Percentiles rank a stretch among this genome's conserved stretches.
phyloP scores from a whole-genome alignment of 2,329 filamentous ascomycete species.

The Didymella glomerata region DNA sequence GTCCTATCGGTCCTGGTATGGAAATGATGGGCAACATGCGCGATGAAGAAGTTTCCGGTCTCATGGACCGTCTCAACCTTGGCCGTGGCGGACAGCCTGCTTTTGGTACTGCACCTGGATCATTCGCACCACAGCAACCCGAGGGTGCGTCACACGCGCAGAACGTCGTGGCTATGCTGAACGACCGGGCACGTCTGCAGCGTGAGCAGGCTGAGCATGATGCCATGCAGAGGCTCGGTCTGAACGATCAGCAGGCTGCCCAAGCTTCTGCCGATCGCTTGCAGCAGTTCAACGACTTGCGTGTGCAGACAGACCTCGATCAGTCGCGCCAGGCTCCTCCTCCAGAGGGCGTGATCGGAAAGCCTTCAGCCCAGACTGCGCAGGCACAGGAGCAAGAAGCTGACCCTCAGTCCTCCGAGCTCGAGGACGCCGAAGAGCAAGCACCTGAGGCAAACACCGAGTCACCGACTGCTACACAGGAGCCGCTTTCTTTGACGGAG shows the following conservation, averaged over 20 bases:
- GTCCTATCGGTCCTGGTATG: conserved; percentile 56
- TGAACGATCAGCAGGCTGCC: conserved; percentile 43
- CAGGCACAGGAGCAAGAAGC: conserved; percentile 36
- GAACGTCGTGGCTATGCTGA: conserved; percentile 67
- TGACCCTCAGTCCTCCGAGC: conserved; percentile 33
- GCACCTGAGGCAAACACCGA: conserved; percentile 19
- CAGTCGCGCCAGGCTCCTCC: conserved; percentile 41
- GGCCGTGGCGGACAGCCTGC: conserved; percentile 58
- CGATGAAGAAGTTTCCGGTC: conserved; percentile 74
- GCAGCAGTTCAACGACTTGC: conserved; percentile 81
- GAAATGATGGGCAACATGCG: conserved; percentile 59
- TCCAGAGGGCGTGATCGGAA: conserved; percentile 50
- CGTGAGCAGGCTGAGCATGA: conserved; percentile 68
- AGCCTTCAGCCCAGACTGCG: conserved; percentile 33
- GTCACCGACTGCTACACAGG: conserved; percentile 47
- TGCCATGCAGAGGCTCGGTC: conserved; percentile 44
- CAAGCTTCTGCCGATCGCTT: conserved; percentile 71
- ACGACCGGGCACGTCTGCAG: conserved; percentile 67
- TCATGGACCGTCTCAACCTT: conserved; percentile 72
- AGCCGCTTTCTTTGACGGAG: conserved; percentile 77
- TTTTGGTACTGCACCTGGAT: conserved; percentile 57
- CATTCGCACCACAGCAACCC: conserved; percentile 59
- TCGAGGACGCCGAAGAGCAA: conserved; percentile 29
- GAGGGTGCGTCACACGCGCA: conserved; percentile 60
- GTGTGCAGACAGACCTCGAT: conserved; percentile 73